Evolutionary conservation across 1,284 basidiomycete species (phyloP), one percentile per base, ranked within the genome.

Genomic region (Volvariella volvacea): DNA sequence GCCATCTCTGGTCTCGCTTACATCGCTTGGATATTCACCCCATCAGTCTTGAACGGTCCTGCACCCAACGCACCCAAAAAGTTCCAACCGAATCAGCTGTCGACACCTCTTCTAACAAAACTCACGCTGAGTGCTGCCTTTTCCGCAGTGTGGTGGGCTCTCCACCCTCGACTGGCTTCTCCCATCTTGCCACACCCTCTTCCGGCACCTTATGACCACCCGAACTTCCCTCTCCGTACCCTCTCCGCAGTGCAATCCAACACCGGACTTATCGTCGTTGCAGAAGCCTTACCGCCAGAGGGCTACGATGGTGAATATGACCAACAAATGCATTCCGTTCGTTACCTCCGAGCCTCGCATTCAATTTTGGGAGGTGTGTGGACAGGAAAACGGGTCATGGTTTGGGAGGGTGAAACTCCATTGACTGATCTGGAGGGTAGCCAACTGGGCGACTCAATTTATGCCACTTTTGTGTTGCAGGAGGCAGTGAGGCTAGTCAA

Each of bases 291-390:
- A 2, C 66, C 71, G 33, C 68, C 65, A 2, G 50, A 58, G 2
- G 48, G 58, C 16, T 59, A 59, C 31, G 51, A 55, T 33, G 51
- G 61, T 2, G 63, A 61, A 31, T 51, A 55, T 12, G 54, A 59
- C 14, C 51, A 58, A 43, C 37, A 52, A 15, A 52, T 74, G 48
- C 71, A 79, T 50, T 78, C 80, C 6, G 71, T 88, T 49, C 74
- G 92, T 37, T 94, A 87, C 58, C 66, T 97, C 32, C 77, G 93
- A 12, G 90, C 83, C 22, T 89, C 91, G 38, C 91, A 95, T 61
- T 91, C 88, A 2, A 70, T 96, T 16, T 68, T 97, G 2, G 92
- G 92, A 2, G 93, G 92, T 2, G 77, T 88, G 38, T 96, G 93
- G 93, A 76, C 83, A 17, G 76, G 75, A 14, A 60, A 68, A 25